phyloP scores from a whole-genome alignment of 768 basidiomycete species.

The Russula earlei region DNA sequence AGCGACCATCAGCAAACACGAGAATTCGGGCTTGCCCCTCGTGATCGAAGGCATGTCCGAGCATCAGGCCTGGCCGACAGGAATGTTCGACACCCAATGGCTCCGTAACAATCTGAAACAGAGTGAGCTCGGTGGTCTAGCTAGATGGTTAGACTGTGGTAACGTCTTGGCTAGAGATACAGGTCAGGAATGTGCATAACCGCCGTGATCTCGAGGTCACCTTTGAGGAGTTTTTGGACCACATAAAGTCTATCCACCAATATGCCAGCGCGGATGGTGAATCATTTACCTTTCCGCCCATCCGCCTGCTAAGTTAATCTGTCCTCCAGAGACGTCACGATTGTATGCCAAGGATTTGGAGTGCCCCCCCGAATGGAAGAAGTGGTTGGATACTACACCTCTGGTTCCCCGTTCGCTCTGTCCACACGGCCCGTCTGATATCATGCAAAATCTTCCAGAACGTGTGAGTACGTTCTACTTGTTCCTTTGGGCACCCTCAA shows the following conservation, averaged over 20 bases:
- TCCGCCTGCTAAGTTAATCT: slow-evolving; percentile 1
- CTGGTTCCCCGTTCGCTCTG: slow-evolving; percentile 46
- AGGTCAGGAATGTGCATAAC: slow-evolving; percentile 54
- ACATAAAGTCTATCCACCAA: not conserved
- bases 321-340: slow-evolving; percentile 43
- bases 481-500: slow-evolving; percentile 3
- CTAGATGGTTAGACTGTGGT: not conserved
- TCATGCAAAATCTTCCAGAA: slow-evolving; percentile 46
- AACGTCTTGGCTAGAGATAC: slow-evolving; percentile 35
- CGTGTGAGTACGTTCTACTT: slow-evolving; percentile 31
- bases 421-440: slow-evolving; percentile 46
- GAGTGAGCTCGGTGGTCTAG: slow-evolving; percentile 1
- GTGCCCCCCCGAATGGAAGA: slow-evolving; percentile 56
- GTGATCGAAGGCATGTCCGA: slow-evolving; percentile 56
- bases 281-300: not conserved
- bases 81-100: slow-evolving; percentile 49
- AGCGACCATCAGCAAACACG: slow-evolving; percentile 27
- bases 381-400: slow-evolving; percentile 42
- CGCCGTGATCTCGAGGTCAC: slow-evolving; percentile 44
- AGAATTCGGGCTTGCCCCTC: slow-evolving; percentile 46
- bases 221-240: slow-evolving; percentile 42
- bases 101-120: slow-evolving; percentile 30
- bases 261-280: slow-evolving; percentile 4
- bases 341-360: slow-evolving; percentile 72
- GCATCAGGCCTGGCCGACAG: slow-evolving; percentile 42